phyloP scores from a whole-genome alignment of 2,329 filamentous ascomycete species.

The Epichloe sp. region DNA sequence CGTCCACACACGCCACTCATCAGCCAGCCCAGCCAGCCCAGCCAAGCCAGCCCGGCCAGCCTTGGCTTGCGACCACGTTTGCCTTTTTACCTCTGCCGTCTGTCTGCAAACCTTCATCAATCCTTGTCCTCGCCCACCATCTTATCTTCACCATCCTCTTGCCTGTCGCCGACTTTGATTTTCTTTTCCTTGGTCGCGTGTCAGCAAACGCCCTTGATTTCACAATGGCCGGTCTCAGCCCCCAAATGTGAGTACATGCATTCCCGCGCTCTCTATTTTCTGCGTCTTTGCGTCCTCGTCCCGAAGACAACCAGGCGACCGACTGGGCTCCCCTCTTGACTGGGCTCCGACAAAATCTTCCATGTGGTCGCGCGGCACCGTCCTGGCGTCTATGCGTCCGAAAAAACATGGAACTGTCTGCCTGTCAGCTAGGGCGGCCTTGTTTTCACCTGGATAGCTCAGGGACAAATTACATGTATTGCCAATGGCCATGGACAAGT shows the following conservation, averaged over 20 bases:
- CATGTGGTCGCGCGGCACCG: background rate
- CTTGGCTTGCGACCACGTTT: constrained; percentile 3
- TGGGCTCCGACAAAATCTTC: background rate
- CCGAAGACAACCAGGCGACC: background rate
- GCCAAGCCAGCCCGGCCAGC: background rate
- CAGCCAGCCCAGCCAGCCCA: background rate
- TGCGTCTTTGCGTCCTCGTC: background rate
- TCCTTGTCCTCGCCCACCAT: background rate
- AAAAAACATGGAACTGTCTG: background rate
- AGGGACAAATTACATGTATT: background rate
- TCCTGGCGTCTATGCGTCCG: background rate
- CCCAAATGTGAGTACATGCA: constrained; percentile 43
- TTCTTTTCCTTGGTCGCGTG: background rate
- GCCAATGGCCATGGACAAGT: background rate
- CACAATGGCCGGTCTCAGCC: constrained; percentile 48
- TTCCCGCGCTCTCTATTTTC: background rate
- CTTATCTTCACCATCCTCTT: background rate
- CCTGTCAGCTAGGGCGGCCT: background rate
- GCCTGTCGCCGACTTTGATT: background rate
- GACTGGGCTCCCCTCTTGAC: background rate
- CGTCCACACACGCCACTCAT: background rate
- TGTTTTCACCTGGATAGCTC: background rate
- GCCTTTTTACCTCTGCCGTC: background rate
- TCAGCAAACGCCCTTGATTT: background rate
- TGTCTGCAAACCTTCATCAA: background rate